Evolutionary conservation across 441 rosid genomes (phyloP), one percentile per base, ranked within the genome.

Genomic region (Viola pubescens): DNA sequence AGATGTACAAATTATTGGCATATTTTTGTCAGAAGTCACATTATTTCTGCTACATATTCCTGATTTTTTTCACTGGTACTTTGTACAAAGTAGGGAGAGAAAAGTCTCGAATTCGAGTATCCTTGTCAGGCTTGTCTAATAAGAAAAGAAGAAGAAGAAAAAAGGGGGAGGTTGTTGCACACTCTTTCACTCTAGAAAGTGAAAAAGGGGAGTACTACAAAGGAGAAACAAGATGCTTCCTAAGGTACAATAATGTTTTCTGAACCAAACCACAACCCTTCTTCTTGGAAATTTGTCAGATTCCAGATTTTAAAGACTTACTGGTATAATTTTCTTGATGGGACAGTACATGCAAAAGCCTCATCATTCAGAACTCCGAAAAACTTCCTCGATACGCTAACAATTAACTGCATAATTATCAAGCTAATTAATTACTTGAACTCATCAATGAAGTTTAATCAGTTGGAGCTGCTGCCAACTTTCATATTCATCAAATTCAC

Each of bases 261-360:
- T 45, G 57, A 49, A 12, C 52, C 26, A 40, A 66, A 65, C 52
- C 71, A 59, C 69, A 62, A 59, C 61, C 69, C 66, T 58, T 74
- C 69, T 62, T 66, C 66, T 56, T 49, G 66, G 63, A 62, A 62
- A 62, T 41, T 3, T 58, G 62, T 45, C 44, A 34, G 71, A 62
- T 69, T 73, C 71, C 68, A 12, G 44, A 19, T 46, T 4, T 37
- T 3, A 11, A 45, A 37, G 10, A 13, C 8, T 19, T 51, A 9
- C 9, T 3, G 26, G 5, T 49, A 12, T 6, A n/a, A 49, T 14
- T 6, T 26, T 26, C 34, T 26, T 26, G 2, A 26, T 26, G 34
- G 34, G 34, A 26, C 34, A 1, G 34, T 26, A 26, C 34, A 26
- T 46, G 6, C 9, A 46, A 12, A 46, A 43, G 46, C 13, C n/a